These are phyloP conservation scores for Cladosporium colombiae DNA, from an alignment of 2,329 filamentous ascomycete species.

Conservation along the genomic window DNA sequence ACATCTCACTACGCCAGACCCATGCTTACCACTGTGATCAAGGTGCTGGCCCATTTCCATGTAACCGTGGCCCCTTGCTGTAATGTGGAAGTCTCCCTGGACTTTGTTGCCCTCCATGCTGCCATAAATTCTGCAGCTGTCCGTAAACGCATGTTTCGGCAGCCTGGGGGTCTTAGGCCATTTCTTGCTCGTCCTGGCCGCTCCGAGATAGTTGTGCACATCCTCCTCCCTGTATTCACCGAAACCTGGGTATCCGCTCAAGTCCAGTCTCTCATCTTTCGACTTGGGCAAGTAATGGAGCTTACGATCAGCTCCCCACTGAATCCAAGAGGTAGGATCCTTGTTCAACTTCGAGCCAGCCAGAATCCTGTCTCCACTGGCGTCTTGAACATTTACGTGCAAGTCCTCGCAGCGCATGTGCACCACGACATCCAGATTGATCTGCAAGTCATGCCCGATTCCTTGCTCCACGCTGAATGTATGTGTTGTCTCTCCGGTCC, in stretches of 20 bases:
- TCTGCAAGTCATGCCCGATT: slow-evolving; percentile 81
- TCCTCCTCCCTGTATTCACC: slow-evolving; percentile 72
- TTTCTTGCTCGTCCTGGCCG: slow-evolving; percentile 65
- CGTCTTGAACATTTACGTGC: slow-evolving; percentile 97
- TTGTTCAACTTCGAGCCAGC: slow-evolving; percentile 72
- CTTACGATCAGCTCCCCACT: slow-evolving; percentile 76
- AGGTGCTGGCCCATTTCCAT: slow-evolving; percentile 76
- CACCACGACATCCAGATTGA: slow-evolving; percentile 94
- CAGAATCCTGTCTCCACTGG: slow-evolving; percentile 85
- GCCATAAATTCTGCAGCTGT: slow-evolving; percentile 87
- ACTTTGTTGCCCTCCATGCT: slow-evolving; percentile 93
- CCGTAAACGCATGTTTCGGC: slow-evolving; percentile 49
- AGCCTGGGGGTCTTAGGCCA: slow-evolving; percentile 74
- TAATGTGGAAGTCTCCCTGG: slow-evolving; percentile 97
- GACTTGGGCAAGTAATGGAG: slow-evolving; percentile 54
- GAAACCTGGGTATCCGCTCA: slow-evolving; percentile 38
- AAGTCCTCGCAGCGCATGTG: slow-evolving; percentile 83
- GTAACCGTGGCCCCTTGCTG: slow-evolving; percentile 93
- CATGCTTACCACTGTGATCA: slow-evolving; percentile 67
- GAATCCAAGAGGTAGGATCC: slow-evolving; percentile 76
- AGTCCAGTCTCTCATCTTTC: slow-evolving; percentile 58
- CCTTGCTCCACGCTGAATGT: slow-evolving; percentile 93
- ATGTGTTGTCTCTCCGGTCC: slow-evolving; percentile 78
- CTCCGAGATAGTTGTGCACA: slow-evolving; percentile 84
- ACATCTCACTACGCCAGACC: background rate